These are phyloP conservation scores for Boehmeria nivea DNA, from an alignment of 306 rosid species.

Conservation along the genomic window DNA sequence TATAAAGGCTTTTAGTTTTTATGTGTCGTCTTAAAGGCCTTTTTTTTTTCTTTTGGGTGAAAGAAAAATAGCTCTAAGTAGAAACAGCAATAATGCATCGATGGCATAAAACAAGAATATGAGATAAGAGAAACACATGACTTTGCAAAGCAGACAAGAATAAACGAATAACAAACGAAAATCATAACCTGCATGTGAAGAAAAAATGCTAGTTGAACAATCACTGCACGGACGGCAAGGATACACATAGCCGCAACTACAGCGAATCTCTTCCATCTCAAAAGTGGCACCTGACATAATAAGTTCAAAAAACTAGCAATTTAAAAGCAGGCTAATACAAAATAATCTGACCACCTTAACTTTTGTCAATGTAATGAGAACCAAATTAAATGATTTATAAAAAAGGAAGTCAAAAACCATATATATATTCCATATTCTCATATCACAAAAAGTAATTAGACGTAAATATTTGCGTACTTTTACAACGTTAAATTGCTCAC, in stretches of 20 bases:
- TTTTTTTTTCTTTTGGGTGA: no score
- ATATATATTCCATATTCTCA: not conserved
- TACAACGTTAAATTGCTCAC: slow-evolving; percentile 40
- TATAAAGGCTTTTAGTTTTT: no score
- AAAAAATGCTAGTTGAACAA: slow-evolving; percentile 96
- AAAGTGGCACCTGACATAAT: slow-evolving; percentile 54
- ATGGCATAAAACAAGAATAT: no score
- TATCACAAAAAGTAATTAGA: not conserved
- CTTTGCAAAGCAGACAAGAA: slow-evolving; percentile 38
- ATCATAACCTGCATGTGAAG: slow-evolving; percentile 79
- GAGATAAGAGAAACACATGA: slow-evolving; percentile 38
- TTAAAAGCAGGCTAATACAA: not conserved
- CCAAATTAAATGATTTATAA: not conserved
- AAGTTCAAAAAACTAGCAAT: slow-evolving; percentile 13
- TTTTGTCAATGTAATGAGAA: not conserved
- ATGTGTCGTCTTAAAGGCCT: no score
- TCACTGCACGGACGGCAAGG: slow-evolving; percentile 86
- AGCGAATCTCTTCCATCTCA: slow-evolving; percentile 98
- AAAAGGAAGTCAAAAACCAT: not conserved
- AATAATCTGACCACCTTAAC: not conserved
- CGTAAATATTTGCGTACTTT: not conserved
- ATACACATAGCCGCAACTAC: slow-evolving; percentile 93
- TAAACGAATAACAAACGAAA: not conserved
- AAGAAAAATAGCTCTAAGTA: no score
- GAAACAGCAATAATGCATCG: no score